phyloP scores from a whole-genome alignment of 2,329 filamentous ascomycete species.

The Chrysoporthe puriensis region DNA sequence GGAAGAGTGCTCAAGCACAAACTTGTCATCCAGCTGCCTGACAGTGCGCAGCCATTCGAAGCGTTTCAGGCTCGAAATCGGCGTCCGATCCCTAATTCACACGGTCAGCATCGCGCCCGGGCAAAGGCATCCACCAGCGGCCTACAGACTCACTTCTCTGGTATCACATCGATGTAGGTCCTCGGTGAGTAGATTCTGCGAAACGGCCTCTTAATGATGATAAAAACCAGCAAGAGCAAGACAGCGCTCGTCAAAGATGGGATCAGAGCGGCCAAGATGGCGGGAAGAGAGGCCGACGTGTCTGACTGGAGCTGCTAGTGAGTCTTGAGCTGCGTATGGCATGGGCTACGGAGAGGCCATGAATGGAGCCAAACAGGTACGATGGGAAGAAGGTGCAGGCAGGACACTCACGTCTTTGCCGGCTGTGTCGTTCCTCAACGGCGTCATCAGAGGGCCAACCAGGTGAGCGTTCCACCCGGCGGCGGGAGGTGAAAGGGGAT shows the following conservation, averaged over 20 bases:
- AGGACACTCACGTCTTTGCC: conserved; percentile 19
- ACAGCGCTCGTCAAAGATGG: conserved; percentile 30
- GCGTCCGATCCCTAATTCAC: conserved; percentile 26
- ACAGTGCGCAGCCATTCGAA: conserved; percentile 28
- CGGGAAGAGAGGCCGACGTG: conserved; percentile 26
- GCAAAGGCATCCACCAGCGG: no score
- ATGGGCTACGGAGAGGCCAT: background rate
- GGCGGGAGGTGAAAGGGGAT: conserved; percentile 4
- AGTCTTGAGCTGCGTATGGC: background rate
- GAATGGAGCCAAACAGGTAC: background rate
- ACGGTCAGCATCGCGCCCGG: background rate
- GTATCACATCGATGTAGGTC: conserved; percentile 32
- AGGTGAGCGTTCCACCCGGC: conserved; percentile 4
- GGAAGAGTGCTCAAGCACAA: conserved; percentile 78
- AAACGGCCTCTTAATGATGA: conserved; percentile 29
- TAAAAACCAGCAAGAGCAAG: conserved; percentile 28
- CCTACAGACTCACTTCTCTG: conserved; percentile 28
- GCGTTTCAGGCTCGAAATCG: conserved; percentile 27
- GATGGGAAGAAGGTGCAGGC: background rate
- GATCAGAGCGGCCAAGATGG: conserved; percentile 29
- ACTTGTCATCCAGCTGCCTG: conserved; percentile 28
- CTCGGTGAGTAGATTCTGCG: conserved; percentile 31
- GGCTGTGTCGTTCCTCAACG: conserved; percentile 16
- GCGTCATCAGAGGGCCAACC: background rate
- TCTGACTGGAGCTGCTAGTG: conserved; percentile 13